phyloP scores from a whole-genome alignment of 2,329 filamentous ascomycete species.

The Aurifilum marmelostoma region DNA sequence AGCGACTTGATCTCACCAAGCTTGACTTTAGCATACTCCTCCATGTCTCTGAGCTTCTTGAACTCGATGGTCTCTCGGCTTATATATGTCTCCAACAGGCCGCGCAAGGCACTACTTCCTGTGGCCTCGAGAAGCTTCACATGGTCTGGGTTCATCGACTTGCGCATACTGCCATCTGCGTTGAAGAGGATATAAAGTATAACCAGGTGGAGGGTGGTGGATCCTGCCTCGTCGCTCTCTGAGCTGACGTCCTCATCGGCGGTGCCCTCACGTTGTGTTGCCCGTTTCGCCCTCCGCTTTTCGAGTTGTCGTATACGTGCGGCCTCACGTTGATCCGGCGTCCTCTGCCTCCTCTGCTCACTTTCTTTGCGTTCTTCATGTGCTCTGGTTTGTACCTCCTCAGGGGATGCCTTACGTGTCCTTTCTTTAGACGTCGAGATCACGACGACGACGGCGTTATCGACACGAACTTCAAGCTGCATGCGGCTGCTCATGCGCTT shows the following conservation, averaged over 20 bases:
- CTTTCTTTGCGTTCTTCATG: not conserved
- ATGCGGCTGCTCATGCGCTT: conserved; percentile 8
- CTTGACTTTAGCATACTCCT: not conserved
- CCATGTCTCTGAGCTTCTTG: not conserved
- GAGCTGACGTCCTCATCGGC: not conserved
- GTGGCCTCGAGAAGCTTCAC: not conserved
- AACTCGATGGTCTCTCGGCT: not conserved
- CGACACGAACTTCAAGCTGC: not conserved
- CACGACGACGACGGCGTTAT: not conserved
- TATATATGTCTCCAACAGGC: not conserved
- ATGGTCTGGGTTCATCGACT: not conserved
- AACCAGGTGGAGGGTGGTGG: not conserved
- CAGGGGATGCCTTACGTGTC: not conserved
- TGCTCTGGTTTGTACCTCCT: not conserved
- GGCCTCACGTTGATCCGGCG: not conserved
- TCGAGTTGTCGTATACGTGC: not conserved
- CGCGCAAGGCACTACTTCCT: not conserved
- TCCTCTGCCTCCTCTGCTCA: not conserved
- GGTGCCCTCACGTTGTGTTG: not conserved
- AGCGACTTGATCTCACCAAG: not conserved
- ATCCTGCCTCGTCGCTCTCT: not conserved
- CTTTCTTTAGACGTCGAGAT: not conserved
- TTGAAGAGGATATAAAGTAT: not conserved
- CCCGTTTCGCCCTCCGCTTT: not conserved
- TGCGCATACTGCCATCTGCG: not conserved